Conservation (phyloP, 768 basidiomycete genomes). For the Auricularia auricula-judae region DNA sequence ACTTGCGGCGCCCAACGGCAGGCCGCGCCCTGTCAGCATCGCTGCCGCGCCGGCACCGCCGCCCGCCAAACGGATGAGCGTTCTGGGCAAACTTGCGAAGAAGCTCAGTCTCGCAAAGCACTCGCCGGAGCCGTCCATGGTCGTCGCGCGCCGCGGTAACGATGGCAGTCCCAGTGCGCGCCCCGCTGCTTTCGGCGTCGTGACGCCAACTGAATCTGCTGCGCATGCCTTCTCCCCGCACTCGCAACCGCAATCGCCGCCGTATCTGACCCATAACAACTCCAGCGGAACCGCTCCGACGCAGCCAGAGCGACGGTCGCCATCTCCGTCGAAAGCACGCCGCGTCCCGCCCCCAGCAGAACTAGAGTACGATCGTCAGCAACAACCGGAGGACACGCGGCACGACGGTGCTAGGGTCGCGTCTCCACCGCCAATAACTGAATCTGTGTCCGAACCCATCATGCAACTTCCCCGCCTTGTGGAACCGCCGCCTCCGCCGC, state of each 20-base stretch:
- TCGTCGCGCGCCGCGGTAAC: background rate
- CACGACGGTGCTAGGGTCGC: background rate
- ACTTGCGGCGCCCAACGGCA: background rate
- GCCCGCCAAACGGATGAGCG: background rate
- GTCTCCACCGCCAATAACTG: background rate
- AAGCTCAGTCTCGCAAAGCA: constrained; percentile 1
- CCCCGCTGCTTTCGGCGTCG: background rate
- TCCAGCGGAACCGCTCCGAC: background rate
- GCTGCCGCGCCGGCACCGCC: background rate
- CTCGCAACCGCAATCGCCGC: background rate
- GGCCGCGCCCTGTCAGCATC: background rate
- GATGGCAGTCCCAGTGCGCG: background rate
- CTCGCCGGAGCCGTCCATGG: background rate
- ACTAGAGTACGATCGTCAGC: background rate
- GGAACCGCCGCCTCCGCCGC: background rate
- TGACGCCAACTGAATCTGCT: background rate
- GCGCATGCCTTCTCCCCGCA: background rate
- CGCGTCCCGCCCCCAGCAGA: too few relatives aligned
- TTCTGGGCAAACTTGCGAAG: background rate
- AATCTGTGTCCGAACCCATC: too few relatives aligned
- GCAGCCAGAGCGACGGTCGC: background rate
- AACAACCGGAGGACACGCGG: background rate
- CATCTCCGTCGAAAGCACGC: background rate
- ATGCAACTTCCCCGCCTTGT: too few relatives aligned
- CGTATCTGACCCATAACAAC: background rate